Evolutionary conservation across 176 grass and related monocot genomes (phyloP).

Genomic region (Metroxylon sagu): DNA sequence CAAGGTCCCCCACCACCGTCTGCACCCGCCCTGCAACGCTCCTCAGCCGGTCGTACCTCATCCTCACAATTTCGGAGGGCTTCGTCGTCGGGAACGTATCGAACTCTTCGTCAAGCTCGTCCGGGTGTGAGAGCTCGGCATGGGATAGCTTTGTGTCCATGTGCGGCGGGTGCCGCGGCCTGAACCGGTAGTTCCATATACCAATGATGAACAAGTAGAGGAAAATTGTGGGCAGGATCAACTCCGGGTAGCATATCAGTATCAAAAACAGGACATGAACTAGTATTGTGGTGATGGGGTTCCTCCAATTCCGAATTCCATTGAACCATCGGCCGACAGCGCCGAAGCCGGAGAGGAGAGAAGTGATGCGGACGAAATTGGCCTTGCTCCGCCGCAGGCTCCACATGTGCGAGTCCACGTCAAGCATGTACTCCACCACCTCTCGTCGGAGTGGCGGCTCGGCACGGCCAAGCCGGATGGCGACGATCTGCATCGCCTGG

Average conservation of each 20-base stretch:
- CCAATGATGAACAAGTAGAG: conserved; percentile 55
- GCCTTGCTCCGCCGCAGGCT: conserved; percentile 75
- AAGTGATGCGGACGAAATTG: conserved; percentile 48
- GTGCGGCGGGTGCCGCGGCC: conserved; percentile 42
- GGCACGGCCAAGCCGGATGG: conserved; percentile 19
- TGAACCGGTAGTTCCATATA: conserved; percentile 41
- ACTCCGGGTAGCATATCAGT: conserved; percentile 66
- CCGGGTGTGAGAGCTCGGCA: conserved; percentile 41
- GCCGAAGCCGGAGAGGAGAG: conserved; percentile 30
- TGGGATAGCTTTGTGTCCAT: conserved; percentile 57
- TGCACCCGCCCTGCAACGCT: conserved; percentile 46
- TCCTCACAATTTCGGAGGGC: conserved; percentile 29
- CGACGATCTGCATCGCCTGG: conserved; percentile 56
- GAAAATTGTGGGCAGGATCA: conserved; percentile 71
- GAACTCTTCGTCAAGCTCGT: conserved; percentile 96
- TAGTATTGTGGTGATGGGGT: conserved; percentile 52
- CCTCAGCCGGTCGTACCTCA: conserved; percentile 69
- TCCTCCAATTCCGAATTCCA: conserved; percentile 63
- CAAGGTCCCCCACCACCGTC: conserved; percentile 55
- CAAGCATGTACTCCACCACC: conserved; percentile 88
- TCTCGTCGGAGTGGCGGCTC: conserved; percentile 56
- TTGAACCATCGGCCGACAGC: conserved; percentile 40
- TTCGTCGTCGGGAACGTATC: conserved; percentile 61
- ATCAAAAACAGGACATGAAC: conserved; percentile 70
- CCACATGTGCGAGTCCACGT: conserved; percentile 69